Base-by-base conservation (phyloP, 495 filamentous ascomycete genomes). In the Hypoxylon subgilvum region DNA sequence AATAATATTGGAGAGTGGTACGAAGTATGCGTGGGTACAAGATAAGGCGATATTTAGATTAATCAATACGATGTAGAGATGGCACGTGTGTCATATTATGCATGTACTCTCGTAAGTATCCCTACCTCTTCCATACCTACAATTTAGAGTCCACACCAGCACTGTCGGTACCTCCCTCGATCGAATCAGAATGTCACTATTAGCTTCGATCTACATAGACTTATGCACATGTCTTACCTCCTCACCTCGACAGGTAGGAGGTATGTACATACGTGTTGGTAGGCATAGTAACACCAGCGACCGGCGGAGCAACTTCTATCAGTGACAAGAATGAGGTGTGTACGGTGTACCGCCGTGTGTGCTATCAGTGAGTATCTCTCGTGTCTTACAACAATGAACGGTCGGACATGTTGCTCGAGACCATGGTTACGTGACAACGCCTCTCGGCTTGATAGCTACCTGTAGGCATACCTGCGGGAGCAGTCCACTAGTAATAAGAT, bases 1-100 rank as follows among this genome's bases (percentile, higher is more conserved):
- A 59, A 58, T 59, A 38, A 34, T 12, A 10, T 6, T n/a, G n/a
- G n/a, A n/a, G n/a, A n/a, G n/a, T 12, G 3, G 31, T 4, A 34
- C 31, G 5, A 34, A 10, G 31, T 4, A 12, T 34, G 27, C 27
- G 10, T 30, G 27, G 27, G 5, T 30, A 44, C 43, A 28, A 51
- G 58, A 62, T 63, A 63, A 63, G 52, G 42, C 59, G 52, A 57
- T 45, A 35, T 40, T 58, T 52, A 38, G 43, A 54, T 53, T 43
- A 57, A 54, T 53, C 38, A 57, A 57, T 63, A 63, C 60, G 60
- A 57, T 43, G 36, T 56, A 38, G n/a, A n/a, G n/a, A n/a, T 48
- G 53, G 60, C 47, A 63, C 52, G 53, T 63, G 60, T 32, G 52
- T 40, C 47, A 44, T 53, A 34, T 28, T 47, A 47, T 57, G 45